Percentiles rank a stretch among this genome's conserved stretches.
Conservation (phyloP, 2,329 filamentous ascomycete genomes). For the Elsinoe perseae region DNA sequence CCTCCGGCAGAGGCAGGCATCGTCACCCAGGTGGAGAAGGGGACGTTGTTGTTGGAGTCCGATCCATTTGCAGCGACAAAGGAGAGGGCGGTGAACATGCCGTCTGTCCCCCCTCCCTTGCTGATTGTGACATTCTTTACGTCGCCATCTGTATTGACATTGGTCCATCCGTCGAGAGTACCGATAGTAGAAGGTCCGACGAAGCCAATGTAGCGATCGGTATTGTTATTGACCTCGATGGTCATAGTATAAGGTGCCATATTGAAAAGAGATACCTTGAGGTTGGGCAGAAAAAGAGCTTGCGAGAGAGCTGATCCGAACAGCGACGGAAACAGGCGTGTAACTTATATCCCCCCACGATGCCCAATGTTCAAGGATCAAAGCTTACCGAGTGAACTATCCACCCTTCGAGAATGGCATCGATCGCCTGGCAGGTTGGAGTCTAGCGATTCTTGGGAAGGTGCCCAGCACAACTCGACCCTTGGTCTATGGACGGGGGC, state of each 20-base stretch:
- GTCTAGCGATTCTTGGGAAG: no score
- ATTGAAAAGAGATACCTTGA: slow-evolving; percentile 22
- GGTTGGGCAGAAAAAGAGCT: not conserved
- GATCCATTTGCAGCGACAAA: not conserved
- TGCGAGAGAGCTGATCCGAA: no score
- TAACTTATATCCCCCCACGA: no score
- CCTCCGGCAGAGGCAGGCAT: not conserved
- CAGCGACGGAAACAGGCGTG: no score
- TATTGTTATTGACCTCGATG: not conserved
- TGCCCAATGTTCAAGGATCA: no score
- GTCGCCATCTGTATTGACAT: not conserved
- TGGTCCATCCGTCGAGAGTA: not conserved
- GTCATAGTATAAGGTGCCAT: slow-evolving; percentile 29
- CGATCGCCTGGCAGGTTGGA: no score
- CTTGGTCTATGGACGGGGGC: no score
- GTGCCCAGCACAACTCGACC: no score
- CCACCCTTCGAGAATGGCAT: no score
- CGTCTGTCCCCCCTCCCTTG: not conserved
- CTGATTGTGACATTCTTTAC: not conserved
- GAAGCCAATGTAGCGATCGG: not conserved
- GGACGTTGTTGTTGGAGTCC: not conserved
- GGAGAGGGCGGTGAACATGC: not conserved
- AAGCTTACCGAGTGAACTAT: no score
- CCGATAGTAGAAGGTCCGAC: not conserved
- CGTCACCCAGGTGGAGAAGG: not conserved